Conservation (phyloP, 2,329 filamentous ascomycete species). For the Aspergillus fumigatus region DNA sequence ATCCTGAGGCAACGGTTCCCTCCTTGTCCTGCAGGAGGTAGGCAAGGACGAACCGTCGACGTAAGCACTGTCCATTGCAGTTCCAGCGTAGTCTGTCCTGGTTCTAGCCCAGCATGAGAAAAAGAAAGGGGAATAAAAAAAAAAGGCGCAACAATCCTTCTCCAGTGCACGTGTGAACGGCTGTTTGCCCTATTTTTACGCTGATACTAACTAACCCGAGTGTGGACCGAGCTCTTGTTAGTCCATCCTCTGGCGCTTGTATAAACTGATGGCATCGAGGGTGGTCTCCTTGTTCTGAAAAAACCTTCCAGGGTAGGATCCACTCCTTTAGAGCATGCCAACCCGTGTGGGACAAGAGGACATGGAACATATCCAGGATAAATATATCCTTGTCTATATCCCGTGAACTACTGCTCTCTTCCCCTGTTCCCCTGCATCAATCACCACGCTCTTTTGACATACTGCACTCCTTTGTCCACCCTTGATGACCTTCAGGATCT, state of each 20-base stretch:
- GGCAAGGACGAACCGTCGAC: slow-evolving; percentile 12
- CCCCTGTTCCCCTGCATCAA: slow-evolving; percentile 3
- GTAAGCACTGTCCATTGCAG: slow-evolving; percentile 4
- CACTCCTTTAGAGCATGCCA: slow-evolving; percentile 16
- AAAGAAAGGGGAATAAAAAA: slow-evolving; percentile 1
- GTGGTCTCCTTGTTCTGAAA: slow-evolving; percentile 14
- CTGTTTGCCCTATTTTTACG: slow-evolving; percentile 7
- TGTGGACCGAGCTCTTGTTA: slow-evolving; percentile 12
- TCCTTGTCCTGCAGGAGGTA: slow-evolving; percentile 12
- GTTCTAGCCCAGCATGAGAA: background rate
- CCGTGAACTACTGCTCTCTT: slow-evolving; percentile 2
- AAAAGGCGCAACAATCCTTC: slow-evolving; percentile 1
- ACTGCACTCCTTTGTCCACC: background rate
- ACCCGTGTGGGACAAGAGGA: slow-evolving; percentile 10
- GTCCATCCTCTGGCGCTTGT: slow-evolving; percentile 12
- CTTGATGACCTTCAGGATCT: slow-evolving; percentile 1
- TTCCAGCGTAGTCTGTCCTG: background rate
- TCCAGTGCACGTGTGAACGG: slow-evolving; percentile 21
- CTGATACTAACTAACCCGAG: slow-evolving; percentile 1
- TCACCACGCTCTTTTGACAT: slow-evolving; percentile 6
- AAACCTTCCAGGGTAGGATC: slow-evolving; percentile 12
- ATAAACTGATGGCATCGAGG: slow-evolving; percentile 17
- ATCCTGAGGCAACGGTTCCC: slow-evolving; percentile 12
- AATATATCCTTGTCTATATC: slow-evolving; percentile 8
- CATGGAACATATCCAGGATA: background rate